Evolutionary conservation across 768 basidiomycete genomes (phyloP), one percentile per base, ranked within the genome.

Genomic region (Clitopilus passeckerianus): DNA sequence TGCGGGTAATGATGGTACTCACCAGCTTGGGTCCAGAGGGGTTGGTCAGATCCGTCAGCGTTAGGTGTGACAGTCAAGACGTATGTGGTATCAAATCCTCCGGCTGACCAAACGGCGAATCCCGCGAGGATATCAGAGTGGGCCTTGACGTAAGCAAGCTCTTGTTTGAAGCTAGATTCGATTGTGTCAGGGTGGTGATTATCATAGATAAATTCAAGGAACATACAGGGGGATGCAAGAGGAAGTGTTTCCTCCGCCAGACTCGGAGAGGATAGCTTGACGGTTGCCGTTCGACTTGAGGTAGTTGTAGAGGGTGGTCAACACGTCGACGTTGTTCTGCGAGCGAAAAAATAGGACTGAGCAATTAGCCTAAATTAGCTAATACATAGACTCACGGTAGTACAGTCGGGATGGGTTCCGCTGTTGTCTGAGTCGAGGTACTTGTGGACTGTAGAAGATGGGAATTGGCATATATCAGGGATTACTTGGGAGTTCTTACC

Each of bases 391-490:
- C 54, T 57, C 57, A 66, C 70, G 58, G 73, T 73, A 23, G 62
- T 63, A 43, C 72, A 73, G 67, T 77, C 67, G 15, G 61, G 18
- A 59, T 76, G 69, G 6, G 72, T 79, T 61, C 66, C 79, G 58
- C 76, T 78, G 64, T 77, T 79, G 65, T 85, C 82, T 14, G 63
- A 72, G 67, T 86, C 85, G 56, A 83, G 78, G 70, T 86, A 86
- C 67, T 83, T 80, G 74, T 86, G 85, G 7, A 84, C 82, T 65
- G 33, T 6, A 6, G 27, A 30, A 30, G 27, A 52, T 20, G 6
- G 15, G 44, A 4, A n/a, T 41, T 33, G 50, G 30, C 5, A 50
- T 7, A 6, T 12, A 54, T 35, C 5, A 22, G 54, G 15, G 20
- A 18, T n/a, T 8, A 15, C 46, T 6, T n/a, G 9, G 43, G 18